Base-by-base conservation (phyloP, 2,329 filamentous ascomycete genomes). In the Monilinia fructigena region DNA sequence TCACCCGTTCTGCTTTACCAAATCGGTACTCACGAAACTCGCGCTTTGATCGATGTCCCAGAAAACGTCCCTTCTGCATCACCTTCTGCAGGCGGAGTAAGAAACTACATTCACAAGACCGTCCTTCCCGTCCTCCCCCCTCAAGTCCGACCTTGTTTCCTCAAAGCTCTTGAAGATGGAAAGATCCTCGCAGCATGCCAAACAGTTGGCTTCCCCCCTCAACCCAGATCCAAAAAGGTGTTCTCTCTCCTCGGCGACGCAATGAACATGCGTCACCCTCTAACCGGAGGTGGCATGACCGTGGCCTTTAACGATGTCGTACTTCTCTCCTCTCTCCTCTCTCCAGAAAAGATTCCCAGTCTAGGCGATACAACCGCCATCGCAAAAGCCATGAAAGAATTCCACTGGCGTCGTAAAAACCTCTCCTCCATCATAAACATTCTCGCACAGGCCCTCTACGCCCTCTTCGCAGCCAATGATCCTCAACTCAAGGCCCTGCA, bases 221-320 rank as follows among this genome's bases (percentile, higher is more conserved):
- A 0, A 80, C 79, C 55, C 90, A 90, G 68, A 90, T 91, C 75
- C 84, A 85, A 14, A 85, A 87, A 1, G 92, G 92, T 4, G 80
- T 97, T 68, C 83, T 97, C 59, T n/a, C 82, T 99, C 47, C 84
- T 98, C 11, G 95, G 95, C 67, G 95, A 99, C 77, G 94, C 95
- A 18, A 89, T 96, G 84, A 99, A 99, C 81, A 99, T 99, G 95
- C 91, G 95, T n/a, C 95, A 99, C 79, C 95, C 95, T 1, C 84
- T 99, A 16, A 99, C 95, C 0, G 95, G 95, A 63, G 95, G 95
- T 71, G 95, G 95, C 73, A 99, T 99, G 95, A 98, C 94, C 0
- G 95, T 98, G 1, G 95, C 92, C 1, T 90, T 99, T 78, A 96
- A 94, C 79, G 95, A 99, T 75, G 93, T 91, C 1, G 84, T 95